Base-by-base conservation (phyloP, 2,329 filamentous ascomycete genomes). In the Graphilbum fragrans region DNA sequence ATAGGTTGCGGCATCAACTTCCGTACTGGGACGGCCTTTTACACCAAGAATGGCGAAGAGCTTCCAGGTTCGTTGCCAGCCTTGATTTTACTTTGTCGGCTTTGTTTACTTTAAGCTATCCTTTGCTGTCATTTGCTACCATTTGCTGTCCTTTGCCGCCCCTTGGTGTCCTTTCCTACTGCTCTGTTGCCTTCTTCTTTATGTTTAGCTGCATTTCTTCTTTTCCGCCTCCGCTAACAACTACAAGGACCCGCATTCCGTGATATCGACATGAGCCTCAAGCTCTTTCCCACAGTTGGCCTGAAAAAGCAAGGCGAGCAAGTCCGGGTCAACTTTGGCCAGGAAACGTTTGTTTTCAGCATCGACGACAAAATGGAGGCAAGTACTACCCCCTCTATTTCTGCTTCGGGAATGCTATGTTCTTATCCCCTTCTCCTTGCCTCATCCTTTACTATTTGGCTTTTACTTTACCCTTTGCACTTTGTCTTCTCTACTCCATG, bases 311-410 rank as follows among this genome's bases (percentile, higher is more conserved):
- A 68, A 1, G 74, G 75, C 35, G 78, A 82, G 52, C 68, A 75
- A 49, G 56, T 82, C 44, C 61, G 67, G 45, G 73, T 68, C 49
- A 83, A 83, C 53, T 82, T 83, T 61, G 78, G 78, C 37, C 76
- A 81, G 58, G 74, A 72, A 41, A 82, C 83, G 4, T 96, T 96
- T 58, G 72, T 86, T 35, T 98, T 82, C 62, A 85, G 95, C 57
- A 96, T 98, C 51, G 86, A 95, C 59, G 74, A 75, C 45, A 75
- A 92, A 70, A 81, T 94, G 65, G 73, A 72, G 66, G 84, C 84
- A 70, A 53, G 72, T 62, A 23, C 52, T 18, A 19, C 33, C 18
- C 37, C n/a, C 23, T 40, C 21, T 23, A n/a, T 32, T 39, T 34
- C 21, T n/a, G 21, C 20, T 23, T 25, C 18, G 14, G 18, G 7